Evolutionary conservation across 2,329 filamentous ascomycete genomes (phyloP), one percentile per base, ranked within the genome.

Genomic region (Fusarium heterosporum): DNA sequence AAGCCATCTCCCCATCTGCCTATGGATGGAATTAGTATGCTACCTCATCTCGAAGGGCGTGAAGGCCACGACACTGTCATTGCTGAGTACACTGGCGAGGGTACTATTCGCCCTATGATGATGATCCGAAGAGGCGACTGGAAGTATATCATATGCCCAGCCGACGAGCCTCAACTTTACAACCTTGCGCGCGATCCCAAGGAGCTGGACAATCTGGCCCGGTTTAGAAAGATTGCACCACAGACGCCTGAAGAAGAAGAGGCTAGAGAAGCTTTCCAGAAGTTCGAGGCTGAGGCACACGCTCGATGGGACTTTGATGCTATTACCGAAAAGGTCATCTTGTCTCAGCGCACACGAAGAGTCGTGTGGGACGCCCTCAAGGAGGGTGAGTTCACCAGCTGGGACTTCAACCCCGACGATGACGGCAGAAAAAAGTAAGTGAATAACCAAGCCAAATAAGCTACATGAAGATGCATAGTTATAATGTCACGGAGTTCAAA

Each of bases 41-140:
- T 94, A 62, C 92, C 92, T n/a, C 90, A 95, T 74, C 84, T 96
- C 32, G 82, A 89, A 72, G 88, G 75, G 55, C 79, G 80, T 22
- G 78, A 86, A n/a, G 89, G 87, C 39, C 89, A 90, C 62, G 93
- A 97, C 77, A 96, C 92, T 12, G 93, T 96, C n/a, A 91, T 95
- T 72, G 93, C 93, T 62, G 94, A 97, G 81, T 97, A 97, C 81
- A 97, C 95, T 74, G 94, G 93, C 48, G 94, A 97, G 79, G 94
- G 94, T 46, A 97, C 94, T 2, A 84, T 97, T 55, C 89, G 91
- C 6, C 94, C 94, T 2, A 87, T 96, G 56, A 93, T 97, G 84
- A 97, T 97, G 94, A 97, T 97, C 75, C 89, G 92, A 58, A 90
- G 93, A 54, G 93, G 93, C 10, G 84, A 86, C 45, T 97, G 93